Evolutionary conservation across 352 stramenopile species (phyloP), one percentile per base, ranked within the genome.

Genomic region (Paralagenidium karlingii): DNA sequence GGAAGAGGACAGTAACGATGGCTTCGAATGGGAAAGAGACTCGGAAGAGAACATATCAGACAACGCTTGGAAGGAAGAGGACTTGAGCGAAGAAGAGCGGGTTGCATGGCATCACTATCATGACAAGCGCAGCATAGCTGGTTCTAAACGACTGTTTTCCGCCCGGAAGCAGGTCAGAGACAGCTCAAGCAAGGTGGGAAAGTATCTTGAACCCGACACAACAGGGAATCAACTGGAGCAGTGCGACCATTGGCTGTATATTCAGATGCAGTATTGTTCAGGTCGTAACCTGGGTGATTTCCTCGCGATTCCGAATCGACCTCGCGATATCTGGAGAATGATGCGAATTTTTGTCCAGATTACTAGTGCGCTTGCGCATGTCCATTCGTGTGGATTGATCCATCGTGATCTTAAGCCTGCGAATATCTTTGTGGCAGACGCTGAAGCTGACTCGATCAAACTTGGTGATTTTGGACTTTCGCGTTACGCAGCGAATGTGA

Each of bases 211-310:
- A 21, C 32, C 22, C 20, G 29, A 41, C 29, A 36, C 30, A 3
- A 20, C 19, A 22, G 19, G 16, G 19, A 36, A 16, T 22, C 19
- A 36, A 22, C 22, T 22, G 19, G 66, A 84, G 37, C 66, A 61
- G 24, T 86, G 69, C 47, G 81, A 93, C 34, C 80, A 94, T 45
- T 87, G 76, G 73, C 47, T 96, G 38, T 96, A 91, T 47, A 96
- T 96, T 36, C 82, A 96, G 49, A 96, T 96, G 84, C 77, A 87
- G 42, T 92, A 93, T 53, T 96, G 82, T 54, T 77, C 77, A 13
- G 71, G 65, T 1, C 65, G 79, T 31, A 94, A 86, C 19, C 65
- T 95, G n/a, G 73, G 63, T 8, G 74, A 94, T 30, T 92, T 86
- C 50, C 45, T 94, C 31, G 58, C 68, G 16, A 52, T 87, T 13